Evolutionary conservation across 2,329 filamentous ascomycete genomes (phyloP), one percentile per base, ranked within the genome.

Genomic region (Blastomyces emzantsi): DNA sequence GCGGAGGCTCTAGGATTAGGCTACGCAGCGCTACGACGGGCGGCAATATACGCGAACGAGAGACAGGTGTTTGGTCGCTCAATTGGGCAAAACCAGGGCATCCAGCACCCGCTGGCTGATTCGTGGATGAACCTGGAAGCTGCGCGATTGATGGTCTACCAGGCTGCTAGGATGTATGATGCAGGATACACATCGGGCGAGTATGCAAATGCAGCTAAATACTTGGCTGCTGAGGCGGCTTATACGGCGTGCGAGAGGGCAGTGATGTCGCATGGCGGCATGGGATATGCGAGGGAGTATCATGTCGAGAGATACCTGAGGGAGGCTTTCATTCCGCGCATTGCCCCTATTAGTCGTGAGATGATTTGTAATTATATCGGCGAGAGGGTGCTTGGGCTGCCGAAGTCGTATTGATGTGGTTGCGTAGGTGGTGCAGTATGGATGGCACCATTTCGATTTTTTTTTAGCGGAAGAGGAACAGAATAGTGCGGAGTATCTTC

Each of bases 231-330:
- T 0, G 84, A 86, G 67, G 83, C 84, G 1, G 82, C 83, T 0
- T 86, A 85, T 67, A 81, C 75, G 1, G 83, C 84, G 0, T 86
- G 83, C 68, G 84, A 87, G 67, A 73, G 82, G 33, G 81, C 82
- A n/a, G 78, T 66, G 22, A 56, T 86, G 67, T 77, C 78, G 1
- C 82, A 84, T 69, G 84, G 84, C 39, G 84, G 84, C 0, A 86
- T 86, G 83, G 84, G 84, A 0, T 87, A 86, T 74, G 83, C 83
- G 9, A 79, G 81, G 64, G 84, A 87, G 68, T 86, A 85, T 67
- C 81, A 87, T 70, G 84, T 86, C 0, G 84, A 86, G 72, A 75
- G 84, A 57, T 87, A 83, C 71, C 68, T 86, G 63, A 75, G 84
- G 45, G 83, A 86, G 70, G 81, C 79, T 60, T 79, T 85, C 63